Evolutionary conservation across 345 rosid species (phyloP).

Genomic region (Gossypium rotundifolium): DNA sequence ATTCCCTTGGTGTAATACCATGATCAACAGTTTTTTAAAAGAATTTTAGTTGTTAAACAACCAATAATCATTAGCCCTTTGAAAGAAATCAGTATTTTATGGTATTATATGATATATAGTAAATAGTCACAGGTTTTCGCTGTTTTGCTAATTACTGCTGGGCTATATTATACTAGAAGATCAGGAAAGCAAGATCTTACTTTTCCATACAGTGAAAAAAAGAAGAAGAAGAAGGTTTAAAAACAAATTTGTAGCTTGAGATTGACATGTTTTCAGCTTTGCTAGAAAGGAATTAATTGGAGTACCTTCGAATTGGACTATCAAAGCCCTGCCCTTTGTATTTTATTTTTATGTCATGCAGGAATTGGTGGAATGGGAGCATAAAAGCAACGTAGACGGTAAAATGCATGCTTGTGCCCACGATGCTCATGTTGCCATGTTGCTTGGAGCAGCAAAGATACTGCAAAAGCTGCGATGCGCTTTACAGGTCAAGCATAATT

Average conservation of each 20-base stretch:
- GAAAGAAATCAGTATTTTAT: neutral
- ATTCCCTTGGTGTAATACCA: neutral
- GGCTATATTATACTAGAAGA: neutral
- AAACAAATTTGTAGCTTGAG: neutral
- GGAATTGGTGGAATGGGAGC: slow-evolving; percentile 89
- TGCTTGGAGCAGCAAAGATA: slow-evolving; percentile 79
- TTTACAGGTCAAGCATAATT: slow-evolving; percentile 4
- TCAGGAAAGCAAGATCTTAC: neutral
- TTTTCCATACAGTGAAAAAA: neutral
- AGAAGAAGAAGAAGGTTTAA: neutral
- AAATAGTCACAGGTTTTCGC: neutral
- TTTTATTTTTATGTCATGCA: slow-evolving; percentile 4
- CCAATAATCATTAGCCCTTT: neutral
- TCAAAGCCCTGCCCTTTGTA: neutral
- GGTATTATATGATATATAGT: neutral
- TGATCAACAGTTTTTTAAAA: neutral
- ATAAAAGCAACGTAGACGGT: slow-evolving; percentile 70
- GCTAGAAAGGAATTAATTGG: neutral
- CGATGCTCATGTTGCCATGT: slow-evolving; percentile 90
- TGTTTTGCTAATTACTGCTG: neutral
- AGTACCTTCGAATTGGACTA: neutral
- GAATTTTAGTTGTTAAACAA: neutral
- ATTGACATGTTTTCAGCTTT: neutral
- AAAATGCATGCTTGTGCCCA: slow-evolving; percentile 97
- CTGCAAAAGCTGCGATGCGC: slow-evolving; percentile 36